Evolutionary conservation across 108 stramenopile species (phyloP).

Genomic region (Heterococcus sp.): DNA sequence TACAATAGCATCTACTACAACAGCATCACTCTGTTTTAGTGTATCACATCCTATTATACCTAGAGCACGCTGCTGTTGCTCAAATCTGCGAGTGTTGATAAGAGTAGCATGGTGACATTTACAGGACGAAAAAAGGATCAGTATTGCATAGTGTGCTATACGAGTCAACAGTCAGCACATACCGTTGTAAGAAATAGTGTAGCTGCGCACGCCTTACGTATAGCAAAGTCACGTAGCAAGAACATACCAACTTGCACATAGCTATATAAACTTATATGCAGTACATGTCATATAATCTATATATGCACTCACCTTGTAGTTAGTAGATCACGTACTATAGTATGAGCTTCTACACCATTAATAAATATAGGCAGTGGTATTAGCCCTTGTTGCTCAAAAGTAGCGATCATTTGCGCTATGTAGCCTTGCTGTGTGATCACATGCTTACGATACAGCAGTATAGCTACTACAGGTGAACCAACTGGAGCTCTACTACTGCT

Average conservation of each 20-base stretch:
- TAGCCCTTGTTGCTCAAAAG: conserved; percentile 49
- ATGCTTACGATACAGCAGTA: conserved; percentile 75
- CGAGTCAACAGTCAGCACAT: too few species aligned
- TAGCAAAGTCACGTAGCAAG: too few species aligned
- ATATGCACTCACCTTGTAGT: conserved; percentile 67
- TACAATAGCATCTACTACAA: conserved; percentile 70
- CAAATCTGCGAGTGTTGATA: not conserved
- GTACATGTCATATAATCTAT: too few species aligned
- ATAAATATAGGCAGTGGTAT: conserved; percentile 81
- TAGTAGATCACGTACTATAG: conserved; percentile 76
- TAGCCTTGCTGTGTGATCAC: conserved; percentile 76
- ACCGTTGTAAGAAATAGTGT: too few species aligned
- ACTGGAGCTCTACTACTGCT: conserved; percentile 44
- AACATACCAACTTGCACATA: too few species aligned
- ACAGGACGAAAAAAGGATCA: too few species aligned
- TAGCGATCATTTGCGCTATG: conserved; percentile 64
- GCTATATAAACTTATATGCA: too few species aligned
- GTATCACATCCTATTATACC: not conserved
- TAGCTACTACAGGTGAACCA: conserved; percentile 66
- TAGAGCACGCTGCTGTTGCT: not conserved
- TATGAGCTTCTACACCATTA: conserved; percentile 83
- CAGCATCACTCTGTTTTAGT: not conserved
- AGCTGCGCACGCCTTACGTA: too few species aligned
- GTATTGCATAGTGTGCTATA: too few species aligned
- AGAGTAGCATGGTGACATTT: too few species aligned